Evolutionary conservation across 176 grass and related monocot genomes (phyloP).

Genomic region (Aegilops bicornis): DNA sequence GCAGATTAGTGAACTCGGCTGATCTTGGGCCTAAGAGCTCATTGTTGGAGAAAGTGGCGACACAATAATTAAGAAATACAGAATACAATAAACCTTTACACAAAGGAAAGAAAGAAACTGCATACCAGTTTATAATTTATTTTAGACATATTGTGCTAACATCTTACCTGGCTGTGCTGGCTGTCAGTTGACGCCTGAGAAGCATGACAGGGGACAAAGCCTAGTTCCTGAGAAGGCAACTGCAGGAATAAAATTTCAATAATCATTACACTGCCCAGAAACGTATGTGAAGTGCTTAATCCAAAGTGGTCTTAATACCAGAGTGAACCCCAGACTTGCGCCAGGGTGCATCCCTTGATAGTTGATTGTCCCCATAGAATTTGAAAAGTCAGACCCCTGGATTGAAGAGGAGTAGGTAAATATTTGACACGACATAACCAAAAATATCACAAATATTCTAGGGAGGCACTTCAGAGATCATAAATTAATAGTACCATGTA

Average conservation of each 20-base stretch:
- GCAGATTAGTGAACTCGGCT: background rate
- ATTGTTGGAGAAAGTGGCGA: background rate
- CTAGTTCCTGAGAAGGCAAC: slow-evolving; percentile 31
- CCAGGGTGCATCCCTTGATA: slow-evolving; percentile 35
- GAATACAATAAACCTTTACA: slow-evolving; percentile 2
- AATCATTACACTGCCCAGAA: background rate
- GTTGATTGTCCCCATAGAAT: slow-evolving; percentile 29
- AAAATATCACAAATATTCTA: background rate
- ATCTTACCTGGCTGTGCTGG: background rate
- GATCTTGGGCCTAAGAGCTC: background rate
- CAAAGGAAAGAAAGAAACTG: background rate
- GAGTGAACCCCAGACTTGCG: slow-evolving; percentile 14
- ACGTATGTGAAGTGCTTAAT: background rate
- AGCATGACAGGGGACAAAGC: slow-evolving; percentile 1
- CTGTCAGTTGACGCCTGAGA: slow-evolving; percentile 13
- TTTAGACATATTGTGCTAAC: background rate
- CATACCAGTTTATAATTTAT: background rate
- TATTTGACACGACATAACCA: background rate
- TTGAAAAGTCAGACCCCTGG: slow-evolving; percentile 20
- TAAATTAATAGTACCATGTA: slow-evolving; percentile 9
- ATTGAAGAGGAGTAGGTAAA: background rate
- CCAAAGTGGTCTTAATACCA: background rate
- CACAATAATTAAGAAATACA: background rate
- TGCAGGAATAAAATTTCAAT: background rate
- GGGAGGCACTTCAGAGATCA: background rate